phyloP scores from a whole-genome alignment of 2,329 filamentous ascomycete genomes.

The Cercospora citrullina region DNA sequence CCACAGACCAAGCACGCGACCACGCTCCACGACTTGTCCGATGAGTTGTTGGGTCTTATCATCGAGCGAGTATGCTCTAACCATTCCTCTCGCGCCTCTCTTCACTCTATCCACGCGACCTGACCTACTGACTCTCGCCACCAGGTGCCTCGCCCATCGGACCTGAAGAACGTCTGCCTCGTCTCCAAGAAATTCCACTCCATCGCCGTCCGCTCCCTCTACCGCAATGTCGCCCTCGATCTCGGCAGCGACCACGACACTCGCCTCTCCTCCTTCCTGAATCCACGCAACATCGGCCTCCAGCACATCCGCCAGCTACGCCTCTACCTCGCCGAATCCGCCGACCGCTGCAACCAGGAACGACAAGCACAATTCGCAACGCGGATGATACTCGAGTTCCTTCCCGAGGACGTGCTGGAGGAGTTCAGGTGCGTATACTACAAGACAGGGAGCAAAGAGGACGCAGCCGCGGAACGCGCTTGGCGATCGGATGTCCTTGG shows the following conservation, averaged over 20 bases:
- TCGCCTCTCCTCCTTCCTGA: slow-evolving; percentile 48
- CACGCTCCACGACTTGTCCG: slow-evolving; percentile 27
- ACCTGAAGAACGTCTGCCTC: slow-evolving; percentile 51
- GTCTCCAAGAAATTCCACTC: slow-evolving; percentile 50
- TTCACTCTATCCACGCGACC: neutral
- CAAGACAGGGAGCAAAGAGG: slow-evolving; percentile 1
- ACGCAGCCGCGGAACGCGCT: neutral
- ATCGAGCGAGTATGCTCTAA: slow-evolving; percentile 28
- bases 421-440: slow-evolving; percentile 44
- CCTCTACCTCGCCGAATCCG: slow-evolving; percentile 48
- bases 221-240: slow-evolving; percentile 50
- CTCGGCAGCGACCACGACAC: slow-evolving; percentile 48
- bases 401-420: slow-evolving; percentile 52
- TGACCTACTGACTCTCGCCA: slow-evolving; percentile 7
- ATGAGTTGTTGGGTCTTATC: slow-evolving; percentile 32
- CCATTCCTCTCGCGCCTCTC: neutral
- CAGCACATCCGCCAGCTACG: slow-evolving; percentile 48
- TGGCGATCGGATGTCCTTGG: neutral
- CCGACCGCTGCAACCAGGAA: slow-evolving; percentile 46
- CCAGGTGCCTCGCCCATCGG: slow-evolving; percentile 48
- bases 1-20: slow-evolving; percentile 16
- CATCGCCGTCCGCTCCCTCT: slow-evolving; percentile 49
- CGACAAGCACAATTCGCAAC: slow-evolving; percentile 51
- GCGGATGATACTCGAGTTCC: slow-evolving; percentile 51
- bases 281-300: slow-evolving; percentile 51